Evolutionary conservation across 257 asterid genomes (phyloP), one percentile per base, ranked within the genome.

Genomic region (Solanum bulbocastanum): DNA sequence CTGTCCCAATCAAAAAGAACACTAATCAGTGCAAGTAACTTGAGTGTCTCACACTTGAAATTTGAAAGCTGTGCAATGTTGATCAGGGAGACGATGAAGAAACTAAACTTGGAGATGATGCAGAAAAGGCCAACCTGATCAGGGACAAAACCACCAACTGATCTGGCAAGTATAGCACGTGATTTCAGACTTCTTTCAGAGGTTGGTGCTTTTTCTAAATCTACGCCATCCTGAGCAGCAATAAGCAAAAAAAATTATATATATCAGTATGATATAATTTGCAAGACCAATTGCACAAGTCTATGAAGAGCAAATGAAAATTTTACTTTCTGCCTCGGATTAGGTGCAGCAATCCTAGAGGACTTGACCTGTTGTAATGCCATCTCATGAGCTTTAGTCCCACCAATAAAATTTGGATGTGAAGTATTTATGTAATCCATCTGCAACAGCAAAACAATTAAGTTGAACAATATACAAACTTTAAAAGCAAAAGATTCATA

Each of bases 351-450:
- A 85, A 89, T 81, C 90, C 91, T 91, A 68, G 96, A 89, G 44
- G 96, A 92, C 92, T 92, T 94, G 87, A 88, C 74, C 90, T 92
- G 96, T 72, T 94, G 96, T 52, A 84, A 49, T 49, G 98, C 99
- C 84, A 86, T 89, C 93, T 95, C 99, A 52, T 95, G 88, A 86
- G 99, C 99, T 93, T 93, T 95, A 90, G 93, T 93, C 83, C 99
- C 99, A 79, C 99, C 98, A 90, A 96, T 81, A 87, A 96, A 96
- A 93, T 93, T 93, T 86, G 98, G 94, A 91, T 96, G 96, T 83
- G 99, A 96, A 69, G 99, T 96, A 90, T 96, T 96, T 87, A 96
- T 93, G 92, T 92, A 96, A 90, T 96, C 98, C 96, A 94, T 94
- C 99, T 96, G 89, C 88, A 87, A 72, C 84, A 90, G 69, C 49